Evolutionary conservation across 495 filamentous ascomycete species (phyloP).

Genomic region (Astrothelium subdiscretum): DNA sequence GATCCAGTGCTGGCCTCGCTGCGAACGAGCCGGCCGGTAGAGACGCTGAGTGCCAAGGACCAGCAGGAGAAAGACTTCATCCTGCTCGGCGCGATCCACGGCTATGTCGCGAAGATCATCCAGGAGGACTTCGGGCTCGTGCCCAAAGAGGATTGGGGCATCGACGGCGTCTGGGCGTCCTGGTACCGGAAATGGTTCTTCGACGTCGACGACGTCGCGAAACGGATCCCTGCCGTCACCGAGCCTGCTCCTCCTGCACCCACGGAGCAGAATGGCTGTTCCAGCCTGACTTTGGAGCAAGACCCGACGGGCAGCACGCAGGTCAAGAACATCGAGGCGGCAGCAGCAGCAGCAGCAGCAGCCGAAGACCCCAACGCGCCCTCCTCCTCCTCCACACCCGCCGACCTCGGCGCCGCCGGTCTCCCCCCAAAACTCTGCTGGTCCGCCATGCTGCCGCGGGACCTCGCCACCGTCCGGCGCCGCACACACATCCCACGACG

Average conservation of each 20-base stretch:
- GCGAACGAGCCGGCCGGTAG: not conserved
- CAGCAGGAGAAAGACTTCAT: not conserved
- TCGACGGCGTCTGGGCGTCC: not conserved
- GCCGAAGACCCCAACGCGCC: too few species aligned
- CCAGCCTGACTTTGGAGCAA: not conserved
- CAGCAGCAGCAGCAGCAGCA: too few species aligned
- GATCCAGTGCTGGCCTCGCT: not conserved
- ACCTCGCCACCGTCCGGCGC: constrained; percentile 10
- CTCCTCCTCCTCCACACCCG: not conserved
- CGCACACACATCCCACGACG: constrained; percentile 16
- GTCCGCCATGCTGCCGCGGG: constrained; percentile 1
- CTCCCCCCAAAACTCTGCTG: constrained; percentile 11
- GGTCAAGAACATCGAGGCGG: too few species aligned
- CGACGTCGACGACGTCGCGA: not conserved
- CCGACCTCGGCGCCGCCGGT: not conserved
- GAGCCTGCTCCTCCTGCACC: not conserved
- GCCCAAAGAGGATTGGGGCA: not conserved
- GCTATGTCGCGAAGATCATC: not conserved
- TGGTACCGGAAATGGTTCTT: not conserved
- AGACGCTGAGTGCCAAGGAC: not conserved
- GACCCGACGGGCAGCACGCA: too few species aligned
- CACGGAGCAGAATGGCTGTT: not conserved
- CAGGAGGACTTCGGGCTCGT: not conserved
- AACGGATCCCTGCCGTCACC: not conserved
- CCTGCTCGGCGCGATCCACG: not conserved